phyloP scores from a whole-genome alignment of 2,329 filamentous ascomycete genomes.

The Apiospora aurea region DNA sequence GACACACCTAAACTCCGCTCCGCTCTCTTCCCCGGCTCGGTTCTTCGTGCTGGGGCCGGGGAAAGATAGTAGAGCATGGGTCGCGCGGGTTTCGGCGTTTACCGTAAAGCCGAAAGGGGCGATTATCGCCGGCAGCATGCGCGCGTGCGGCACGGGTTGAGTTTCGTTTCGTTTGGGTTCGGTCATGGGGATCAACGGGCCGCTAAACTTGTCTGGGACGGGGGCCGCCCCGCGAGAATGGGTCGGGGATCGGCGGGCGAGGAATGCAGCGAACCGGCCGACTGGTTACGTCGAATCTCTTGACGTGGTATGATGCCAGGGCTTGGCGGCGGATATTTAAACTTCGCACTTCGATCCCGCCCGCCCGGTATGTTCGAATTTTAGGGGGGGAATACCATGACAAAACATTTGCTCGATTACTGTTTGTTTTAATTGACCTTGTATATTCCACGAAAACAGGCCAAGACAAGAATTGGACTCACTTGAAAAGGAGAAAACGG shows the following conservation, averaged over 20 bases:
- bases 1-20: not conserved
- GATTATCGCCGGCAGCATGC: not conserved
- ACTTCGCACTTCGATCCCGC: not conserved
- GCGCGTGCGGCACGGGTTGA: not conserved
- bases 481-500: not conserved
- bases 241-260: not conserved
- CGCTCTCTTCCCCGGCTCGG: not conserved
- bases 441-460: too few species aligned
- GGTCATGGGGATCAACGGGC: not conserved
- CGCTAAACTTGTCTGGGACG: conserved; percentile 2
- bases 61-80: not conserved
- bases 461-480: too few species aligned
- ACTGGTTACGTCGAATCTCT: not conserved
- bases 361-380: not conserved
- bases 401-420: too few species aligned
- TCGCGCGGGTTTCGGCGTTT: conserved; percentile 12
- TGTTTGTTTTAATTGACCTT: too few species aligned
- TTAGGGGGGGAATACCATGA: too few species aligned
- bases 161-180: not conserved
- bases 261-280: not conserved
- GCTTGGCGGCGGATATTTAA: conserved; percentile 16
- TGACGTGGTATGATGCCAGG: conserved; percentile 3
- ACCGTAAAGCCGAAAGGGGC: not conserved
- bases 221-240: not conserved
- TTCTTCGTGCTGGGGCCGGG: not conserved